Conservation (phyloP, 2,329 filamentous ascomycete species). For the Geosmithia flava region DNA sequence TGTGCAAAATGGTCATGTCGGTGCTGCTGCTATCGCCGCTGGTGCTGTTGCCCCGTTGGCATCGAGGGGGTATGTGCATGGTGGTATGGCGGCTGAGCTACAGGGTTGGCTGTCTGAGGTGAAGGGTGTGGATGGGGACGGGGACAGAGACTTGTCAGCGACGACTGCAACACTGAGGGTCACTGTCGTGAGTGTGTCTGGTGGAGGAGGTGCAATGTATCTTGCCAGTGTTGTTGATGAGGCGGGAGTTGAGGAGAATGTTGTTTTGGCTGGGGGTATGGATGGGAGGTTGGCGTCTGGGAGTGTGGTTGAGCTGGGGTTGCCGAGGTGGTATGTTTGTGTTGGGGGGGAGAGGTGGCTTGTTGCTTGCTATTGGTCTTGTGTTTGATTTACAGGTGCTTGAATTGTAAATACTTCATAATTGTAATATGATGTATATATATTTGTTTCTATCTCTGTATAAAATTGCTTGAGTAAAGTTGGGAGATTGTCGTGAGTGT, state of each 20-base stretch:
- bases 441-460: no score
- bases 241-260: constrained; percentile 6
- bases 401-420: no score
- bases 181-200: constrained; percentile 14
- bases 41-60: constrained; percentile 21
- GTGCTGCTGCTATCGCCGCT: no score
- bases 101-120: constrained; percentile 28
- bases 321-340: constrained; percentile 24
- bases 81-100: constrained; percentile 24
- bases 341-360: constrained; percentile 20
- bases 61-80: constrained; percentile 20
- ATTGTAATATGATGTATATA: no score
- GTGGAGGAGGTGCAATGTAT: constrained; percentile 19
- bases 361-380: constrained; percentile 24
- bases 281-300: constrained; percentile 13
- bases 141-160: constrained; percentile 4
- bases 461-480: no score
- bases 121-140: constrained; percentile 16
- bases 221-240: constrained; percentile 10
- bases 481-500: not conserved
- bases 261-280: constrained; percentile 20
- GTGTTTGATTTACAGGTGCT: not conserved
- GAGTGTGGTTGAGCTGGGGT: constrained; percentile 17
- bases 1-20: not conserved
- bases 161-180: constrained; percentile 10